These are phyloP conservation scores for Penicillium sp. DNA, from an alignment of 2,329 filamentous ascomycete species.

Conservation along the genomic window DNA sequence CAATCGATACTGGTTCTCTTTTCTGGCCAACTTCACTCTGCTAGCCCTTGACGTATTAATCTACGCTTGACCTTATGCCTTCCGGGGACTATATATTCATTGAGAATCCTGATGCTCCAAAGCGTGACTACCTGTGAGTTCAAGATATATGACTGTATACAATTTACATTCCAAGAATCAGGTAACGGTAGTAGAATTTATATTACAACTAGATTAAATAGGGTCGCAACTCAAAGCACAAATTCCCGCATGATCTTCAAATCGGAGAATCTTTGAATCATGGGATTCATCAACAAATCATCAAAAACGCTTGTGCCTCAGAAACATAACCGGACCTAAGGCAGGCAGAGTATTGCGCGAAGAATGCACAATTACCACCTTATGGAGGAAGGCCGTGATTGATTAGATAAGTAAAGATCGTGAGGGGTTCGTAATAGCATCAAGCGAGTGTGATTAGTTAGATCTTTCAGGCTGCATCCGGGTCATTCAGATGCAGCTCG, in stretches of 20 bases:
- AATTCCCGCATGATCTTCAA: background rate
- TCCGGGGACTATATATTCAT: background rate
- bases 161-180: background rate
- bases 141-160: background rate
- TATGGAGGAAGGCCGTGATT: background rate
- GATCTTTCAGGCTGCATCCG: background rate
- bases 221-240: background rate
- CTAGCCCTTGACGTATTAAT: background rate
- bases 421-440: constrained; percentile 25
- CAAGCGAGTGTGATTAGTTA: constrained; percentile 17
- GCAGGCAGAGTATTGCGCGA: background rate
- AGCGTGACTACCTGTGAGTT: background rate
- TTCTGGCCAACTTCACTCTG: background rate
- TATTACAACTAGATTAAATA: constrained; percentile 27
- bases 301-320: background rate
- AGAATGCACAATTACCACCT: background rate
- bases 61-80: background rate
- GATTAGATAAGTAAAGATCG: constrained; percentile 22
- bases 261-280: constrained; percentile 9
- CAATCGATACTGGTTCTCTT: constrained; percentile 18
- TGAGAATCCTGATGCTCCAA: background rate
- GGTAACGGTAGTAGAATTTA: constrained; percentile 15
- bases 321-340: background rate
- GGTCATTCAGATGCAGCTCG: background rate
- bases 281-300: constrained; percentile 17